phyloP scores from a whole-genome alignment of 192 early-diverging fungal genomes.

The Polychytrium aggregatum region DNA sequence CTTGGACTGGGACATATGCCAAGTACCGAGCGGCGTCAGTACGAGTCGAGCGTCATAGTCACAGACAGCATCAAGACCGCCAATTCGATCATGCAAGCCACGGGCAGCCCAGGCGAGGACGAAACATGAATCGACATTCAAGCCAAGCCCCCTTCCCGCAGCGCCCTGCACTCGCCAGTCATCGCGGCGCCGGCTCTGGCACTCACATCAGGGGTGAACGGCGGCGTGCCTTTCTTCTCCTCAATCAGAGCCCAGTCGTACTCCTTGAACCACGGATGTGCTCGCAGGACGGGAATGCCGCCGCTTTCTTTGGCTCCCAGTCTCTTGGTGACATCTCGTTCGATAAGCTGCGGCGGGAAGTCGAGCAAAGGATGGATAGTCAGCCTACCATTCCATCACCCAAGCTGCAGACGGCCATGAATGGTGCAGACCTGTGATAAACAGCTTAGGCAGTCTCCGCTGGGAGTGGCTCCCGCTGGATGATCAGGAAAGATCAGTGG shows the following conservation, averaged over 20 bases:
- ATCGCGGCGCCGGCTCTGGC: neutral
- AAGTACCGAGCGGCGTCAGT: too few relatives aligned
- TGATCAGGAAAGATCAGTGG: slow-evolving; percentile 57
- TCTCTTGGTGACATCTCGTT: slow-evolving; percentile 60
- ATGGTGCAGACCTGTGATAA: too few relatives aligned
- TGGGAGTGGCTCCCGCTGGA: too few relatives aligned
- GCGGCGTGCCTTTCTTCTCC: slow-evolving; percentile 57
- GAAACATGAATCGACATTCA: too few relatives aligned
- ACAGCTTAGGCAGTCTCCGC: too few relatives aligned
- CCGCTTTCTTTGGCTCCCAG: slow-evolving; percentile 63
- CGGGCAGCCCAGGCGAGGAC: neutral
- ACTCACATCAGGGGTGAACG: slow-evolving; percentile 78
- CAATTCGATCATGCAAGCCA: too few relatives aligned
- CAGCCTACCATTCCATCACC: slow-evolving; percentile 4
- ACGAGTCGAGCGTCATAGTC: too few relatives aligned
- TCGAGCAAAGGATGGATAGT: neutral
- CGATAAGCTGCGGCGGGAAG: slow-evolving; percentile 41
- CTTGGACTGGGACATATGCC: slow-evolving; percentile 61
- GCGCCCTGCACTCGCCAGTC: too few relatives aligned
- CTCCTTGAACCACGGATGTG: slow-evolving; percentile 68
- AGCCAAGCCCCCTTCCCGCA: too few relatives aligned
- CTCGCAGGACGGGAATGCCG: slow-evolving; percentile 56
- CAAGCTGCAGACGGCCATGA: too few relatives aligned
- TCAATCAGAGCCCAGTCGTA: slow-evolving; percentile 70
- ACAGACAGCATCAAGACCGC: neutral